Evolutionary conservation across 352 stramenopile genomes (phyloP), one percentile per base, ranked within the genome.

Genomic region (Aphanomyces euteiches): DNA sequence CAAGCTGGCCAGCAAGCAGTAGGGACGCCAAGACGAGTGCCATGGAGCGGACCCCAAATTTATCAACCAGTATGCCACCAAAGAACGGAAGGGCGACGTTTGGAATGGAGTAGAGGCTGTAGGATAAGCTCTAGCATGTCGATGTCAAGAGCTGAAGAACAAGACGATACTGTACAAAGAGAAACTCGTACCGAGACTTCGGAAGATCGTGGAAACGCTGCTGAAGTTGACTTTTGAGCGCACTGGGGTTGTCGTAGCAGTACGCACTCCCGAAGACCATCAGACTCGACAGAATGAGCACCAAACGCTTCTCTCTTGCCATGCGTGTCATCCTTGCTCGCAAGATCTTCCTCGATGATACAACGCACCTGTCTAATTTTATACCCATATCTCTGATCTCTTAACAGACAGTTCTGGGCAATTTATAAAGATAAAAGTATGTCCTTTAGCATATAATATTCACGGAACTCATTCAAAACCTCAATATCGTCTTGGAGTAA

Each of bases 21-120:
- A 73, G n/a, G 19, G 34, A 13, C 7, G 65, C 57, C 13, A 73
- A 61, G 4, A 80, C 41, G 10, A 85, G 48, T n/a, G 80, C 72
- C 48, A 67, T 47, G 38, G 69, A 76, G 6, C 75, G 61, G 3
- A 82, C 75, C n/a, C 84, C 84, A 21, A 80, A 77, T 21, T 69
- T 68, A 50, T 90, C 82, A 12, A 90, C 77, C 34, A 90, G 68
- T 7, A 77, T 72, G 19, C 84, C 85, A 5, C 85, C 85, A 43
- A 90, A 80, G 21, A 93, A 85, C 4, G 85, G 85, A n/a, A 92
- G 53, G 28, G 92, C 59, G 8, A 88, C 77, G 72, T 90, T 90
- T n/a, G 83, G 83, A 19, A 87, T 66, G n/a, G 74, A 83, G 72
- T 90, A 90, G 28, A 88, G 69, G 38, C 77, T 89, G 74, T 92